Conservation (phyloP, 441 rosid species). For the Croton setiger region DNA sequence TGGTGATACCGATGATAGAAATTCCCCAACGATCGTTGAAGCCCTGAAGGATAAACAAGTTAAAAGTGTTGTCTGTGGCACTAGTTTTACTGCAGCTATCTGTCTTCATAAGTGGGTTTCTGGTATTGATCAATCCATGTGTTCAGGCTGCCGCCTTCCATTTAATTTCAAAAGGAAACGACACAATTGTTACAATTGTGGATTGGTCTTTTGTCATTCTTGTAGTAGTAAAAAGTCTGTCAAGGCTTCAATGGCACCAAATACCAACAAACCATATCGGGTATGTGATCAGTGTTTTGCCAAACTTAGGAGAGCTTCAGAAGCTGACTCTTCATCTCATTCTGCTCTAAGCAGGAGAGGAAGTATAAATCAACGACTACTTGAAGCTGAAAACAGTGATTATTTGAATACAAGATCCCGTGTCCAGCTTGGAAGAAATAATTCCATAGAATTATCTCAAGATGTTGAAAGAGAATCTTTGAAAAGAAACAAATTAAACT, state of each 20-base stretch:
- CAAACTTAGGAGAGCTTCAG: slow-evolving; percentile 70
- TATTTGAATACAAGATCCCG: slow-evolving; percentile 69
- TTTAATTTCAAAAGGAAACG: slow-evolving; percentile 96
- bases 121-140: slow-evolving; percentile 93
- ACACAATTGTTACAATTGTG: slow-evolving; percentile 96
- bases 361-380: slow-evolving; percentile 56
- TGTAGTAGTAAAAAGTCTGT: slow-evolving; percentile 83
- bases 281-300: slow-evolving; percentile 84
- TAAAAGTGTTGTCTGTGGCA: slow-evolving; percentile 84
- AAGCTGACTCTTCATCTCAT: slow-evolving; percentile 56
- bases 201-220: slow-evolving; percentile 92
- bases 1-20: slow-evolving; percentile 87
- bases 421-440: slow-evolving; percentile 69
- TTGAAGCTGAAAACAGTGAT: slow-evolving; percentile 62
- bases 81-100: slow-evolving; percentile 86
- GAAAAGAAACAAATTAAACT: slow-evolving; percentile 75
- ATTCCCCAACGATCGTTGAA: slow-evolving; percentile 75
- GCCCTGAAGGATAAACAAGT: slow-evolving; percentile 96
- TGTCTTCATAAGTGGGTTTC: slow-evolving; percentile 97
- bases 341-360: slow-evolving; percentile 84
- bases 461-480: slow-evolving; percentile 53
- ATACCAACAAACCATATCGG: slow-evolving; percentile 87
- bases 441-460: slow-evolving; percentile 73
- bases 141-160: slow-evolving; percentile 92
- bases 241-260: slow-evolving; percentile 97